phyloP scores from a whole-genome alignment of 176 grass and related monocot species.

The Phyllostachys edulis region DNA sequence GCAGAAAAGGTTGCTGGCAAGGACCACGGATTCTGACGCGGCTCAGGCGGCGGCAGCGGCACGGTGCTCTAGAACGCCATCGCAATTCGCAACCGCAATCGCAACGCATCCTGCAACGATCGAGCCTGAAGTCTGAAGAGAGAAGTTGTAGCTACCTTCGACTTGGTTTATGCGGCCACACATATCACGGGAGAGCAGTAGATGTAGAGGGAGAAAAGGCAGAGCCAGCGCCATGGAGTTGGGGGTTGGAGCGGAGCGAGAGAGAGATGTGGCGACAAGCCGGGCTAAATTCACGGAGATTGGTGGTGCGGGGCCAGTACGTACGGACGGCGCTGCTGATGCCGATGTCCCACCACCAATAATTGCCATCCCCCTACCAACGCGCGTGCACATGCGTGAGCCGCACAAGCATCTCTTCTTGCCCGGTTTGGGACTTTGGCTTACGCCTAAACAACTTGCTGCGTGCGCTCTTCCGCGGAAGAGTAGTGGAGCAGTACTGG shows the following conservation, averaged over 20 bases:
- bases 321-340: not conserved
- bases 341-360: not conserved
- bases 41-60: not conserved
- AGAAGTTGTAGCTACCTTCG: not conserved
- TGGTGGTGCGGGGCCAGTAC: not conserved
- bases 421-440: too few relatives aligned
- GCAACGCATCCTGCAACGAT: not conserved
- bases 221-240: not conserved
- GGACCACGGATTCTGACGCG: not conserved
- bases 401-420: not conserved
- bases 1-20: not conserved
- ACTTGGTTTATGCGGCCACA: not conserved
- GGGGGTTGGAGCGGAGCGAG: not conserved
- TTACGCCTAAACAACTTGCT: too few relatives aligned
- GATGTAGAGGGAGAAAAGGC: not conserved
- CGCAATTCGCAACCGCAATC: not conserved
- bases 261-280: not conserved
- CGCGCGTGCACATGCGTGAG: not conserved
- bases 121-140: not conserved
- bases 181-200: not conserved
- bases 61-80: constrained; percentile 24
- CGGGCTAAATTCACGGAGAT: constrained; percentile 18
- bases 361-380: not conserved
- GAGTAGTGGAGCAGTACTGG: not conserved
- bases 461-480: not conserved